Evolutionary conservation across 108 stramenopile genomes (phyloP), one percentile per base, ranked within the genome.

Genomic region (Cyclotella atomus): DNA sequence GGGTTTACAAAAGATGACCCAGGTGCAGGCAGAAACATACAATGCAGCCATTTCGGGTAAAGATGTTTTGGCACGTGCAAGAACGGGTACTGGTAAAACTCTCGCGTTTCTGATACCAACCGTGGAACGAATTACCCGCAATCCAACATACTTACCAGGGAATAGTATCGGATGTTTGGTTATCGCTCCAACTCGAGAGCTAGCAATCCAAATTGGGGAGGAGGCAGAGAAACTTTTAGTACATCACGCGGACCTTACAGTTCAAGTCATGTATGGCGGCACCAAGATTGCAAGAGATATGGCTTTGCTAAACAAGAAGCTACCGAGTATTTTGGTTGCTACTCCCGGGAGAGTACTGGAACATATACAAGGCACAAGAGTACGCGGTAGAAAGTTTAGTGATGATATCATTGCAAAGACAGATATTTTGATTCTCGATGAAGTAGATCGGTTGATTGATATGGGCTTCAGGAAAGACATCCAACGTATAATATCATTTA

Each of bases 11-110:
- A 76, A 36, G 49, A 96, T 98, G 96, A 98, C 98, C 24, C 88
- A 97, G 64, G 91, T 99, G 59, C 99, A 99, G 83, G 86, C 87
- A 19, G 79, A 88, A 29, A 88, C 97, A 50, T 94, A 88, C 60
- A 80, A 87, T 38, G 83, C 76, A 10, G 89, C 89, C 3, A 25
- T 85, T 3, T 45, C 71, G 4, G 91, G 91, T 28, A 71, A 77
- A 25, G 87, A 98, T 87, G 71, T 98, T n/a, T 81, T 99, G 10
- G 97, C 91, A 24, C 83, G 97, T 59, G 94, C 98, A 20, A 89
- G 96, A 71, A 99, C 99, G 0, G 99, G 98, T n/a, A 91, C 91
- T 3, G 94, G 83, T 12, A 83, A 83, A 68, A 96, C 95, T 19
- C 79, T 96, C 36, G 94, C 95, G n/a, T 96, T 96, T 77, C 59